These are phyloP conservation scores for Ophiostoma pallidulum DNA, from an alignment of 2,329 filamentous ascomycete species.

Conservation along the genomic window DNA sequence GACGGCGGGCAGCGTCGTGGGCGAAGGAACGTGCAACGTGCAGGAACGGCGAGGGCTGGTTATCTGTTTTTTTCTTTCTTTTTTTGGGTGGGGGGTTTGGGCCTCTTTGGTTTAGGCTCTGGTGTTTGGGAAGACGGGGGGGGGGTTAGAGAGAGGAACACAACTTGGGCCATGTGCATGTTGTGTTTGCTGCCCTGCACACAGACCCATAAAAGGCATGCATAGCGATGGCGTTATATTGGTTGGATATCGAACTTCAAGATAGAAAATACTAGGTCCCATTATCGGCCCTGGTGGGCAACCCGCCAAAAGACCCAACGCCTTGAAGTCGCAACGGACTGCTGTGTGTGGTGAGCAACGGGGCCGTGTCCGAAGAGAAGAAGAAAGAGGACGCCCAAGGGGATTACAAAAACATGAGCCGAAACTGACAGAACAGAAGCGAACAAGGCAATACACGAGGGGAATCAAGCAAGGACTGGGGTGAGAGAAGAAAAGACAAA, in stretches of 20 bases:
- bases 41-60: too few species aligned
- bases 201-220: slow-evolving; percentile 13
- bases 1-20: background rate
- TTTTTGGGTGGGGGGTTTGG: background rate
- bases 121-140: too few species aligned
- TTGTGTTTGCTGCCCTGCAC: too few species aligned
- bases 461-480: too few species aligned
- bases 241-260: background rate
- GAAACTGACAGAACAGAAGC: too few species aligned
- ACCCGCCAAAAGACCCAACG: background rate
- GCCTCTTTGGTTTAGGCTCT: background rate
- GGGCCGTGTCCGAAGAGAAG: too few species aligned
- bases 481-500: background rate
- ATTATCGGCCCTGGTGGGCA: slow-evolving; percentile 4
- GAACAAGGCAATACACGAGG: background rate
- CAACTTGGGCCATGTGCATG: too few species aligned
- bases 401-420: too few species aligned
- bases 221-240: slow-evolving; percentile 38
- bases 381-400: background rate
- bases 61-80: background rate
- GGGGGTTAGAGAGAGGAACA: too few species aligned
- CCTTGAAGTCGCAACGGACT: slow-evolving; percentile 1
- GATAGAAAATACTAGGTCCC: background rate
- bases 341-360: background rate
- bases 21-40: too few species aligned